These are phyloP conservation scores for Nemania bipapillata DNA, from an alignment of 2,329 filamentous ascomycete genomes.

Conservation along the genomic window DNA sequence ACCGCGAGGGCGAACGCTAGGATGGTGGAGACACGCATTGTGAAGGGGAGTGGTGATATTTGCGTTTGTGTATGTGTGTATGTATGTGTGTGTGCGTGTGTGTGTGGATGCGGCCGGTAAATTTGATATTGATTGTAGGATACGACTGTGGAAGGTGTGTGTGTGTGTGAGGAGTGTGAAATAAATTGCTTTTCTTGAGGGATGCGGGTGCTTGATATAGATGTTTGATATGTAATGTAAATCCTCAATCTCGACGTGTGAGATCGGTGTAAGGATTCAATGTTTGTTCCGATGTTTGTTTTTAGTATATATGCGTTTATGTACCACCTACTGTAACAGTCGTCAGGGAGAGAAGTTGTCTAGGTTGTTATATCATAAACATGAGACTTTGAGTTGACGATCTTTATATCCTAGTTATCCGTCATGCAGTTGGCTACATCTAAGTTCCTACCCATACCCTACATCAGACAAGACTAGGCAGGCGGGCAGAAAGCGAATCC, in stretches of 20 bases:
- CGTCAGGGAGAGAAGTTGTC: neutral
- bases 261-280: too few relatives aligned
- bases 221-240: too few relatives aligned
- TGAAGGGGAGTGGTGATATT: neutral
- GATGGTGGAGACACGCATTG: slow-evolving; percentile 21
- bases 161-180: too few relatives aligned
- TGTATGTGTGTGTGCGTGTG: neutral
- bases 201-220: too few relatives aligned
- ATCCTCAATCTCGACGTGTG: too few relatives aligned
- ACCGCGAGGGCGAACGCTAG: slow-evolving; percentile 24
- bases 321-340: too few relatives aligned
- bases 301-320: too few relatives aligned
- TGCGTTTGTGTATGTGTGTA: neutral
- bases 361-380: neutral
- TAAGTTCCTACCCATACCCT: neutral
- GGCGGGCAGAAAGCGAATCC: neutral
- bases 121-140: too few relatives aligned
- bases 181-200: too few relatives aligned
- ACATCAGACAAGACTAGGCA: neutral
- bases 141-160: too few relatives aligned
- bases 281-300: too few relatives aligned
- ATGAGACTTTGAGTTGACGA: neutral
- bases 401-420: neutral
- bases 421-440: neutral
- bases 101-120: neutral